phyloP scores from a whole-genome alignment of 2,329 filamentous ascomycete species.

The Berkeleyomyces basicola region DNA sequence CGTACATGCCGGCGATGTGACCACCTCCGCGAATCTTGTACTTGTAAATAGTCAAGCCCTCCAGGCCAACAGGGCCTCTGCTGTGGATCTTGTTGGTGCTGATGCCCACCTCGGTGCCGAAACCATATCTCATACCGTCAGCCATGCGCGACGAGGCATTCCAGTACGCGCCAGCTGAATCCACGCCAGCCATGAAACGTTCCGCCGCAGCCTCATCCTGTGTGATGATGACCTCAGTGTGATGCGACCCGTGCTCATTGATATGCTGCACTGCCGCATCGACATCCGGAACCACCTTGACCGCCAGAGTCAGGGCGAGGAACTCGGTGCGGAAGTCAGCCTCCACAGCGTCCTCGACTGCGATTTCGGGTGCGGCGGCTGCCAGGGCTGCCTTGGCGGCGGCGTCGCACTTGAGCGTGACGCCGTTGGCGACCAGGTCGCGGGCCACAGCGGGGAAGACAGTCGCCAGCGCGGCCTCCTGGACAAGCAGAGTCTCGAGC shows the following conservation, averaged over 20 bases:
- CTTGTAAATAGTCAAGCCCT: conserved; percentile 94
- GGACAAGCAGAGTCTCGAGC: conserved; percentile 78
- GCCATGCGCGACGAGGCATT: conserved; percentile 90
- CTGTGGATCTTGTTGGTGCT: conserved; percentile 98
- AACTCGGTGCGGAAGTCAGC: conserved; percentile 81
- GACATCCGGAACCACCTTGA: conserved; percentile 58
- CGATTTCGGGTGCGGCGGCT: conserved; percentile 24
- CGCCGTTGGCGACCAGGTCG: conserved; percentile 59
- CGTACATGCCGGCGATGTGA: conserved; percentile 66
- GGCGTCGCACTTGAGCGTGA: conserved; percentile 66
- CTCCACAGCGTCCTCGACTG: conserved; percentile 48
- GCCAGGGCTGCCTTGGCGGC: conserved; percentile 47
- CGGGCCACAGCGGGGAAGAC: conserved; percentile 56
- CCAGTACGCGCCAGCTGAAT: conserved; percentile 90
- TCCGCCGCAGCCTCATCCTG: conserved; percentile 50
- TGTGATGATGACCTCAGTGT: conserved; percentile 86
- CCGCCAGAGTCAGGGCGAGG: conserved; percentile 64
- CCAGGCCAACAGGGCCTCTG: conserved; percentile 79
- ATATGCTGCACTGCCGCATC: conserved; percentile 71
- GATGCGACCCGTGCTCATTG: conserved; percentile 79
- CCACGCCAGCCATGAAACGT: conserved; percentile 67
- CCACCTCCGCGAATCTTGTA: conserved; percentile 76
- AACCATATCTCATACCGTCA: conserved; percentile 93
- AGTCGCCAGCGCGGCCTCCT: conserved; percentile 49
- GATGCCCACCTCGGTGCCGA: conserved; percentile 95